These are phyloP conservation scores for Mycena galopus DNA, from an alignment of 768 basidiomycete species.

Conservation along the genomic window DNA sequence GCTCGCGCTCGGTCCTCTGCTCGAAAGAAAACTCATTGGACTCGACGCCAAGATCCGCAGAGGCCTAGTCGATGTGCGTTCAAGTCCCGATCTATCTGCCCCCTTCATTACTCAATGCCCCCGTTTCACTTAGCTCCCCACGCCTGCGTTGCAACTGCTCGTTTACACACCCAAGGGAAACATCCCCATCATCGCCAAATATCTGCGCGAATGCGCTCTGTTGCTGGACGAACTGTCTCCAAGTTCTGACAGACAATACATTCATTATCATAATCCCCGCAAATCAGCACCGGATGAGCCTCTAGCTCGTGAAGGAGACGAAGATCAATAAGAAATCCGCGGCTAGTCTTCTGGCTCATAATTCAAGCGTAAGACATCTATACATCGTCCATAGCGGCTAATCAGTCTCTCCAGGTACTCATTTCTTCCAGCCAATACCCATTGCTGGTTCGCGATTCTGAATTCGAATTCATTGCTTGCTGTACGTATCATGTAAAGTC, in stretches of 20 bases:
- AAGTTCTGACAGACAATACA: conserved; percentile 71
- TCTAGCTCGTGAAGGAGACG: too few relatives aligned
- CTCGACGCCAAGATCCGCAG: conserved; percentile 82
- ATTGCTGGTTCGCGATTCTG: too few relatives aligned
- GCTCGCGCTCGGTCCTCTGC: conserved; percentile 81
- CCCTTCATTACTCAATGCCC: conserved; percentile 36
- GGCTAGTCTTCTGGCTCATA: too few relatives aligned
- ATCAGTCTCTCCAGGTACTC: too few relatives aligned
- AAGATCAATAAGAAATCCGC: too few relatives aligned
- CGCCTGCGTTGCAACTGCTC: conserved; percentile 87
- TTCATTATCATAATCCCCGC: conserved; percentile 91
- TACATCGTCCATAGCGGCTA: too few relatives aligned
- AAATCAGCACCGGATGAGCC: conserved; percentile 82
- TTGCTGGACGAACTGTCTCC: conserved; percentile 85
- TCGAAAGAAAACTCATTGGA: conserved; percentile 85
- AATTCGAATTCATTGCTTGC: too few relatives aligned
- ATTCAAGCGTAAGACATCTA: too few relatives aligned
- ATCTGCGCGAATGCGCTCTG: conserved; percentile 75
- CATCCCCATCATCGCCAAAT: conserved; percentile 83
- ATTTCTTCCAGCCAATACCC: too few relatives aligned
- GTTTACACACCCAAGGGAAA: conserved; percentile 96
- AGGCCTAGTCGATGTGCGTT: conserved; percentile 71
- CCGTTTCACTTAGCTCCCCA: conserved; percentile 69
- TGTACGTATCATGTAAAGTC: too few relatives aligned
- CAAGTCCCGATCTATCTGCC: conserved; percentile 2